phyloP scores from a whole-genome alignment of 192 early-diverging fungal species.

The Podochytrium sp. region DNA sequence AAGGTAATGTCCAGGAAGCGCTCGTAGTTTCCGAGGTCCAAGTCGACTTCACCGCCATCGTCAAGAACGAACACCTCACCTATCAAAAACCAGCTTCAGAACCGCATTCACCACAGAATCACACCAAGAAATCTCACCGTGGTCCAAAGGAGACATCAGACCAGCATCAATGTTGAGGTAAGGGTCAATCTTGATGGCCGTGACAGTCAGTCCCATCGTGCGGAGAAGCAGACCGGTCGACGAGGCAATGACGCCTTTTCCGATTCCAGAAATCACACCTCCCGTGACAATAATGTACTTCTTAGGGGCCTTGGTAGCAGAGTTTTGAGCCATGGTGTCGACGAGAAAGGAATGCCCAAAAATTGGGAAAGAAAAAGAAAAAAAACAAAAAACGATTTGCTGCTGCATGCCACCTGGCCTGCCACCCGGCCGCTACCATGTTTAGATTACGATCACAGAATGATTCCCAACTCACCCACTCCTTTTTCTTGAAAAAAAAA shows the following conservation, averaged over 20 bases:
- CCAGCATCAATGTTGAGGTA: slow-evolving; percentile 99
- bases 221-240: slow-evolving; percentile 94
- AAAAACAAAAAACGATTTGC: too few species aligned
- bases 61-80: slow-evolving; percentile 98
- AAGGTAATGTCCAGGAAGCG: slow-evolving; percentile 93
- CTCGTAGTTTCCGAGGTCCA: slow-evolving; percentile 99
- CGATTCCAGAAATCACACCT: slow-evolving; percentile 99
- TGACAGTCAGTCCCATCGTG: slow-evolving; percentile 88
- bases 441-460: too few species aligned
- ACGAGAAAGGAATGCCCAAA: too few species aligned
- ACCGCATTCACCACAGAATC: not conserved
- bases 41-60: slow-evolving; percentile 98
- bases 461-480: too few species aligned
- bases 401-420: too few species aligned
- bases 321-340: not conserved
- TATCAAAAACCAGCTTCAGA: slow-evolving; percentile 28
- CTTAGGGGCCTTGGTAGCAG: slow-evolving; percentile 10
- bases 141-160: slow-evolving; percentile 94
- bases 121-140: slow-evolving; percentile 63
- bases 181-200: slow-evolving; percentile 99
- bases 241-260: slow-evolving; percentile 99
- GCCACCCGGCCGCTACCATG: too few species aligned
- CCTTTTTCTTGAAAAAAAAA: too few species aligned
- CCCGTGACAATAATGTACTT: slow-evolving; percentile 99
- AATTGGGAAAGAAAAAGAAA: too few species aligned